phyloP scores from a whole-genome alignment of 2,329 filamentous ascomycete species.

The Teratosphaeriaceae sp. region DNA sequence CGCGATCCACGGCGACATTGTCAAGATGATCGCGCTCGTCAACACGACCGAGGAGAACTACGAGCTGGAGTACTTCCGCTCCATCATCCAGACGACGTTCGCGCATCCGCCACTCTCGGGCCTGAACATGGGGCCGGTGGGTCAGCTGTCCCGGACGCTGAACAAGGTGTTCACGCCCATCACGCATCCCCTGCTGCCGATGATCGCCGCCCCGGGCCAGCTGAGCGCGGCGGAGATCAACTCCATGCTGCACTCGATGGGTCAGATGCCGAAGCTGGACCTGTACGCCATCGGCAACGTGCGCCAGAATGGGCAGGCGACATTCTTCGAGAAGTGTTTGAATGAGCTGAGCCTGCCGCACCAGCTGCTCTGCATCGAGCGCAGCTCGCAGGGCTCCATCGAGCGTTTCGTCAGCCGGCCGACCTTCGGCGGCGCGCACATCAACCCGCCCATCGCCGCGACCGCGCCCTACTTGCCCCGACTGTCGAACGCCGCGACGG shows the following conservation, averaged over 20 bases:
- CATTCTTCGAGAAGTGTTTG: constrained; percentile 68
- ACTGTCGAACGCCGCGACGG: constrained; percentile 67
- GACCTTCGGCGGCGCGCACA: constrained; percentile 74
- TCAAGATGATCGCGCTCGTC: constrained; percentile 85
- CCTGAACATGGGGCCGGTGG: constrained; percentile 81
- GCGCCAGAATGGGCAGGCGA: constrained; percentile 66
- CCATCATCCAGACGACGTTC: constrained; percentile 62
- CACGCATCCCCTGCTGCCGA: constrained; percentile 74
- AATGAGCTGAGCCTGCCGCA: constrained; percentile 72
- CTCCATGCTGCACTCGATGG: constrained; percentile 67
- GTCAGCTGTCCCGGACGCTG: constrained; percentile 73
- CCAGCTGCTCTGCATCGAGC: constrained; percentile 67
- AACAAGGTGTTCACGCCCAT: constrained; percentile 86
- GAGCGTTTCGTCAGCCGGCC: constrained; percentile 66
- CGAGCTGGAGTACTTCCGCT: constrained; percentile 83
- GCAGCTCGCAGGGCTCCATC: constrained; percentile 59
- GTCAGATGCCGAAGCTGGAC: constrained; percentile 70
- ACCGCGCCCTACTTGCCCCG: constrained; percentile 53
- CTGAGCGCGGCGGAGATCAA: constrained; percentile 84
- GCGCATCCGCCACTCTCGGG: constrained; percentile 70
- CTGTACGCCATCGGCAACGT: constrained; percentile 75
- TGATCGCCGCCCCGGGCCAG: constrained; percentile 80
- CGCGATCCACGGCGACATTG: constrained; percentile 70
- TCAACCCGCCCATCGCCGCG: constrained; percentile 61
- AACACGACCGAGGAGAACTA: constrained; percentile 81